Conservation (phyloP, 805 yeast genomes). For the Komagataella populi region DNA sequence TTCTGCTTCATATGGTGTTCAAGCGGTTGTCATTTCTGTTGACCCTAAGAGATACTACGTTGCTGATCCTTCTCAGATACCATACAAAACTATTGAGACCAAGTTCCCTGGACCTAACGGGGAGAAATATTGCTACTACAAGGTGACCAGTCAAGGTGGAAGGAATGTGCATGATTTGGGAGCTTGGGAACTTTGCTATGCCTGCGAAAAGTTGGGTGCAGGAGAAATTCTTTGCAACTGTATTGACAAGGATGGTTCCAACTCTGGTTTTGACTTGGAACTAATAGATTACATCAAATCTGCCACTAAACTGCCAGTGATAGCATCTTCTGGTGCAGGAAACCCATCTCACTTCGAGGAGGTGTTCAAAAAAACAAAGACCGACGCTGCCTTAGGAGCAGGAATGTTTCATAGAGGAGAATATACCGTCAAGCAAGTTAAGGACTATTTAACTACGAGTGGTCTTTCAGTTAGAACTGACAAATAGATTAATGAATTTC, state of each 20-base stretch:
- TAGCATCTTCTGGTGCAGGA: slow-evolving; percentile 98
- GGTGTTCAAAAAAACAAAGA: slow-evolving; percentile 67
- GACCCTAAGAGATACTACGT: slow-evolving; percentile 89
- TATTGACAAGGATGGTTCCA: slow-evolving; percentile 94
- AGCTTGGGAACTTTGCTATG: slow-evolving; percentile 76
- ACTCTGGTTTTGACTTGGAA: slow-evolving; percentile 87
- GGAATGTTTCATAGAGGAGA: slow-evolving; percentile 97
- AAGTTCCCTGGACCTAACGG: slow-evolving; percentile 71
- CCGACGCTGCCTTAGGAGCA: slow-evolving; percentile 98
- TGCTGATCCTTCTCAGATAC: slow-evolving; percentile 39
- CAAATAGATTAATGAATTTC: slow-evolving; percentile 11
- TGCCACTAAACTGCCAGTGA: slow-evolving; percentile 79
- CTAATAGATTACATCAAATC: slow-evolving; percentile 64
- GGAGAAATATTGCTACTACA: slow-evolving; percentile 83
- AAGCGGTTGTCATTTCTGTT: slow-evolving; percentile 97
- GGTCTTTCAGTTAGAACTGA: slow-evolving; percentile 72
- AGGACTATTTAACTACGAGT: slow-evolving; percentile 40
- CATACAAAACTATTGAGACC: slow-evolving; percentile 54
- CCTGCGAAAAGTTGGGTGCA: slow-evolving; percentile 89
- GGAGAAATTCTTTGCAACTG: slow-evolving; percentile 92
- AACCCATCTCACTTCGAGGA: slow-evolving; percentile 81
- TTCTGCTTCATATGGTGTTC: slow-evolving; percentile 84
- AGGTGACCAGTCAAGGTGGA: slow-evolving; percentile 95
- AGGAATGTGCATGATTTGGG: slow-evolving; percentile 81
- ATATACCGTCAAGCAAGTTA: slow-evolving; percentile 77